A percentile compares a stretch with the other conserved stretches of the same genome.
Conservation (phyloP, 441 rosid genomes). For the Brassica hybrid region DNA sequence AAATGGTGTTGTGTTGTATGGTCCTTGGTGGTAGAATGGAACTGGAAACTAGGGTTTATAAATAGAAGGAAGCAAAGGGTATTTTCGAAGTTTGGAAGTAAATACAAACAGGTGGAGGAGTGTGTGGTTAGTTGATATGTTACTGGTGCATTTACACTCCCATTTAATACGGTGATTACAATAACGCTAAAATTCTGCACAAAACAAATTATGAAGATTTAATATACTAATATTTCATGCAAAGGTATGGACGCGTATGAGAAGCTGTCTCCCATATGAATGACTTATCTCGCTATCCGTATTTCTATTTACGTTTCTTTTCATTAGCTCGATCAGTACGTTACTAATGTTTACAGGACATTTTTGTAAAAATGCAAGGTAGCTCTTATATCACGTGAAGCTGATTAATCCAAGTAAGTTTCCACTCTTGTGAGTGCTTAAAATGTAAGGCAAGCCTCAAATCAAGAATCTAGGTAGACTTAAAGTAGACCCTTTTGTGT, state of each 20-base stretch:
- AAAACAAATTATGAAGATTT: not conserved
- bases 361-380: constrained; percentile 18
- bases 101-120: constrained; percentile 60
- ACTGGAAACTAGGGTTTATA: constrained; percentile 35
- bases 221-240: constrained; percentile 24
- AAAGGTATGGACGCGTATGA: constrained; percentile 35
- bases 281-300: constrained; percentile 18
- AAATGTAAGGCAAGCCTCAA: constrained; percentile 7
- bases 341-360: constrained; percentile 22
- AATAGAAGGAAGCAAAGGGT: constrained; percentile 36
- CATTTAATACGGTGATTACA: constrained; percentile 41
- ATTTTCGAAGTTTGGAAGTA: constrained; percentile 41
- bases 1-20: constrained; percentile 13
- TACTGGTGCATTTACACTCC: constrained; percentile 61
- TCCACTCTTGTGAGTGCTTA: constrained; percentile 7
- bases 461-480: constrained; percentile 41
- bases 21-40: constrained; percentile 29
- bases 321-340: constrained; percentile 9
- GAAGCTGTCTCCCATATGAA: constrained; percentile 37
- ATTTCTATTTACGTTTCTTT: constrained; percentile 23
- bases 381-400: constrained; percentile 18
- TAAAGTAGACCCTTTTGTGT: constrained; percentile 29
- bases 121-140: constrained; percentile 61
- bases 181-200: constrained; percentile 30
- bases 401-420: constrained; percentile 25